Percentiles rank a stretch among this genome's conserved stretches.
phyloP scores from a whole-genome alignment of 257 asterid genomes.

The Apocynum venetum region DNA sequence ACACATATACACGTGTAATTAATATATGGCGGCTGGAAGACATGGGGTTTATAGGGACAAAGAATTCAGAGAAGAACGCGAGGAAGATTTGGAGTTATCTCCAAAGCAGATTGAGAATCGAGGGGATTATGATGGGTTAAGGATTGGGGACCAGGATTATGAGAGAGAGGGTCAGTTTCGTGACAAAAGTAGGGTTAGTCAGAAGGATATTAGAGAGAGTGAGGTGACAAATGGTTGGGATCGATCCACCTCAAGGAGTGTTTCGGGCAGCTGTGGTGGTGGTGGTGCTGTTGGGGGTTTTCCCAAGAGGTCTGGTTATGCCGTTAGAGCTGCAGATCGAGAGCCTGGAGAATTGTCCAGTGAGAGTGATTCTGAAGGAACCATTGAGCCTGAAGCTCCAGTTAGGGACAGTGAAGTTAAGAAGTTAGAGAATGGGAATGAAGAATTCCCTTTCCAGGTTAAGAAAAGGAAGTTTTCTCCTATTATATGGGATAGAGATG shows the following conservation, averaged over 20 bases:
- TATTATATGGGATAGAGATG: slow-evolving; percentile 83
- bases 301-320: slow-evolving; percentile 28
- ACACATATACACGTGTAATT: not conserved
- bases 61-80: slow-evolving; percentile 49
- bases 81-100: slow-evolving; percentile 46
- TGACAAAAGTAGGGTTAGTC: slow-evolving; percentile 45
- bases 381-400: slow-evolving; percentile 37
- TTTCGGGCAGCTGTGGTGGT: slow-evolving; percentile 38
- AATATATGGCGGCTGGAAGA: slow-evolving; percentile 72
- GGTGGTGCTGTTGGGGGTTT: slow-evolving; percentile 26
- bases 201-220: slow-evolving; percentile 52
- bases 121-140: slow-evolving; percentile 43
- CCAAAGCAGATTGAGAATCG: slow-evolving; percentile 38
- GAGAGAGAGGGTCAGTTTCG: slow-evolving; percentile 27
- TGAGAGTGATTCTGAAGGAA: slow-evolving; percentile 72
- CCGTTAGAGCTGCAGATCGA: slow-evolving; percentile 34
- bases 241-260: slow-evolving; percentile 45
- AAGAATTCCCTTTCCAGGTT: slow-evolving; percentile 24
- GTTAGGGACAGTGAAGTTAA: slow-evolving; percentile 31
- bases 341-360: slow-evolving; percentile 92
- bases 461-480: slow-evolving; percentile 80
- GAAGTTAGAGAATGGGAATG: slow-evolving; percentile 36
- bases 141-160: slow-evolving; percentile 40
- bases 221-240: slow-evolving; percentile 39
- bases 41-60: slow-evolving; percentile 61